phyloP scores from a whole-genome alignment of 2,329 filamentous ascomycete genomes.

The Alternaria burnsii region DNA sequence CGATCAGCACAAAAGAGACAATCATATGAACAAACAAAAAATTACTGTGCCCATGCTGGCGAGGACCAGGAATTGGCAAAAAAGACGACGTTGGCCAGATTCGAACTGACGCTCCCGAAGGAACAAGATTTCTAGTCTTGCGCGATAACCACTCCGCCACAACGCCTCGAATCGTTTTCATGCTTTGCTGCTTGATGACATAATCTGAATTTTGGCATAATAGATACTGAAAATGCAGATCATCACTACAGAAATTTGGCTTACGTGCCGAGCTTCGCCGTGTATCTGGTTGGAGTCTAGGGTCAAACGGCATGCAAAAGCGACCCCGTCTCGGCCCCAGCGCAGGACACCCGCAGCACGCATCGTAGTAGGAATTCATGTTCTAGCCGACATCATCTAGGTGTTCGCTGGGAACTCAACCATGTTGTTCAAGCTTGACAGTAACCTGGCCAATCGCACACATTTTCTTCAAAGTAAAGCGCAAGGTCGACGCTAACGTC shows the following conservation, averaged over 20 bases:
- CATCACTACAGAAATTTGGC: no score
- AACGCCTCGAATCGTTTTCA: not conserved
- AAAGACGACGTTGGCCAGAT: conserved; percentile 21
- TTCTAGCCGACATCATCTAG: not conserved
- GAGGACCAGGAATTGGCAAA: not conserved
- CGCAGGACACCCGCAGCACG: not conserved
- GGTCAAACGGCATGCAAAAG: not conserved
- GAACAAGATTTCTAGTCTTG: conserved; percentile 24
- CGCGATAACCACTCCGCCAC: conserved; percentile 20
- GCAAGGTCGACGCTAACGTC: not conserved
- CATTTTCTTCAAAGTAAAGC: not conserved
- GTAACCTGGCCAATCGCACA: not conserved
- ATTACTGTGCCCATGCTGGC: no score
- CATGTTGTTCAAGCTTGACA: not conserved
- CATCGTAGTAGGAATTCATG: not conserved
- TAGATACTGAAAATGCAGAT: rapidly evolving
- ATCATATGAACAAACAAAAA: not conserved
- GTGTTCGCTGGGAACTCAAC: not conserved
- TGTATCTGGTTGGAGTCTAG: not conserved
- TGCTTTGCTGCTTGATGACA: conserved; percentile 1
- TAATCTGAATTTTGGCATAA: rapidly evolving
- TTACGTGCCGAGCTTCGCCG: no score
- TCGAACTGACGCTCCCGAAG: conserved; percentile 23
- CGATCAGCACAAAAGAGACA: not conserved
- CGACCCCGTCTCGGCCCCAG: not conserved